phyloP scores from a whole-genome alignment of 192 early-diverging fungal genomes.

The Backusella psychrophila region DNA sequence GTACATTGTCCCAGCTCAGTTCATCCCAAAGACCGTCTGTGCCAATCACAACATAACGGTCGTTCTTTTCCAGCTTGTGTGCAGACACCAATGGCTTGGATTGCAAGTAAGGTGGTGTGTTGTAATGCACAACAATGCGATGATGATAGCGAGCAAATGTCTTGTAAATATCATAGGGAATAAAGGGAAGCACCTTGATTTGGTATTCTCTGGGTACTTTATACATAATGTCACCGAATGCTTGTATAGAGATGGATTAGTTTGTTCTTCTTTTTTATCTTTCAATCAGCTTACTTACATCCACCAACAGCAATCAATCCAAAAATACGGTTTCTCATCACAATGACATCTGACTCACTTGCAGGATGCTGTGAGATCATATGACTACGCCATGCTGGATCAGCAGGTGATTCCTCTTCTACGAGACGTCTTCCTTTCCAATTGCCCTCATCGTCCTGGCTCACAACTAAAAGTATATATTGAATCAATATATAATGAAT shows the following conservation, averaged over 20 bases:
- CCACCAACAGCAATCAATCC: slow-evolving; percentile 33
- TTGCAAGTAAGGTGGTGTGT: slow-evolving; percentile 73
- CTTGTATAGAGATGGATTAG: slow-evolving; percentile 27
- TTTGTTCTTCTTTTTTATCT: not conserved
- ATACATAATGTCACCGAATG: slow-evolving; percentile 67
- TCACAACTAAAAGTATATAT: slow-evolving; percentile 43
- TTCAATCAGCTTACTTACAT: slow-evolving; percentile 15
- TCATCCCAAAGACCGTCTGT: slow-evolving; percentile 85
- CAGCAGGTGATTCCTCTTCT: slow-evolving; percentile 47
- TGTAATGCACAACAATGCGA: slow-evolving; percentile 40
- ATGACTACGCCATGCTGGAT: slow-evolving; percentile 33
- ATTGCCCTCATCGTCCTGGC: slow-evolving; percentile 67
- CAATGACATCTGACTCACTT: slow-evolving; percentile 16
- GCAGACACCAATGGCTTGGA: slow-evolving; percentile 68
- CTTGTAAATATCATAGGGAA: slow-evolving; percentile 36
- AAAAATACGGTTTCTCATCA: slow-evolving; percentile 19
- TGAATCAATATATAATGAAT: no score
- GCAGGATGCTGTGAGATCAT: slow-evolving; percentile 40
- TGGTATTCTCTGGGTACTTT: slow-evolving; percentile 48
- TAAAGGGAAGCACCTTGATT: slow-evolving; percentile 45
- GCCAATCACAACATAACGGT: slow-evolving; percentile 76
- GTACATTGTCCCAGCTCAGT: slow-evolving; percentile 62
- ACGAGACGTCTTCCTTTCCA: slow-evolving; percentile 59
- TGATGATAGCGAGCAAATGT: slow-evolving; percentile 38
- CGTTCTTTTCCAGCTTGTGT: slow-evolving; percentile 56